These are phyloP conservation scores for Talaromyces nanjingensis DNA, from an alignment of 495 filamentous ascomycete species.

Conservation along the genomic window DNA sequence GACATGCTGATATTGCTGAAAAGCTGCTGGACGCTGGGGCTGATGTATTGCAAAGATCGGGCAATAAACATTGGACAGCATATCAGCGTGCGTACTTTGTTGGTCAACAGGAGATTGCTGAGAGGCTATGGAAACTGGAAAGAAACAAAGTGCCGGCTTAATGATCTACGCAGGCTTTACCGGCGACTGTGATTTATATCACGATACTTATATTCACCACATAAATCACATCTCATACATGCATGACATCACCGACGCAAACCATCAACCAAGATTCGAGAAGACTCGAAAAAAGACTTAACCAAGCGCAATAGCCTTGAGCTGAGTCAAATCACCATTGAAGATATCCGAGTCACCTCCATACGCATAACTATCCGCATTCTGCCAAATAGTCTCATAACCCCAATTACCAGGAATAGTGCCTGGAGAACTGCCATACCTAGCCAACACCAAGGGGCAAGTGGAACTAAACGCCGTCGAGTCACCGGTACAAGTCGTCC, in stretches of 20 bases:
- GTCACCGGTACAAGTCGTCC: constrained; percentile 54
- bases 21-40: constrained; percentile 7
- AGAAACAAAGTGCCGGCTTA: background rate
- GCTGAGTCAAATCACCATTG: constrained; percentile 31
- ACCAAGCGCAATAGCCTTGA: constrained; percentile 24
- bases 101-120: constrained; percentile 4
- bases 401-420: constrained; percentile 53
- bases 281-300: constrained; percentile 1
- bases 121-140: constrained; percentile 2
- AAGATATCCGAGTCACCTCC: constrained; percentile 48
- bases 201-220: background rate
- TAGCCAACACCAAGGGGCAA: constrained; percentile 52
- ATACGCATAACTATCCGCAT: constrained; percentile 32
- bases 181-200: background rate
- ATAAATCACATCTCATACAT: background rate
- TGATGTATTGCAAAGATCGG: constrained; percentile 1
- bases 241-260: background rate
- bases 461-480: constrained; percentile 41
- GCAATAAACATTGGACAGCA: constrained; percentile 9
- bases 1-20: constrained; percentile 9
- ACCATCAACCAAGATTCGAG: background rate
- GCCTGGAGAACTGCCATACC: constrained; percentile 41
- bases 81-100: constrained; percentile 7
- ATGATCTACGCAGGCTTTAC: background rate
- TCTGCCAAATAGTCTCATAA: constrained; percentile 57